Conservation (phyloP, 257 asterid species). For the Solanum tacnaense region DNA sequence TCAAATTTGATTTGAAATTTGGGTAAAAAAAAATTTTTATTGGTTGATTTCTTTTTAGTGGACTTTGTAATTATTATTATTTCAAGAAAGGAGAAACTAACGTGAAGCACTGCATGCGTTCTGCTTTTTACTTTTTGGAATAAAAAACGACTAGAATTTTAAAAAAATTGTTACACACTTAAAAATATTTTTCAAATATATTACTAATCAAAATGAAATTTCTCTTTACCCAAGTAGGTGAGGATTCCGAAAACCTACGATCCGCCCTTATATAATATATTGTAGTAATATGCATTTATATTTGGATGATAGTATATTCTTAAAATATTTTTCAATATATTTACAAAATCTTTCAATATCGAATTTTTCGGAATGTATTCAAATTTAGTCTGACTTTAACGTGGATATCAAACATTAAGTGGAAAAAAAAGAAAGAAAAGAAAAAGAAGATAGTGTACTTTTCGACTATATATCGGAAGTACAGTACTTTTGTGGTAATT, state of each 20-base stretch:
- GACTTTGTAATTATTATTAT: not conserved
- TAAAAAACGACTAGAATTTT: not conserved
- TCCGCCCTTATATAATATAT: not conserved
- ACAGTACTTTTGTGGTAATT: not conserved
- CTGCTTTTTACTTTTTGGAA: not conserved
- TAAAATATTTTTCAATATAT: no score
- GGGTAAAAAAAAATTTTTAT: not conserved
- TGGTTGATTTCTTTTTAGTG: not conserved
- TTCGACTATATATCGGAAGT: no score
- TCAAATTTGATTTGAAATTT: not conserved
- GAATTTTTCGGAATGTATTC: no score
- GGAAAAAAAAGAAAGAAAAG: no score
- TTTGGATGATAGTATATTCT: not conserved
- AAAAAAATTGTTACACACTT: not conserved
- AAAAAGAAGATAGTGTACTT: not conserved
- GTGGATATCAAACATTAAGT: no score
- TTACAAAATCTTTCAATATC: not conserved
- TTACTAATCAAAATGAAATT: not conserved
- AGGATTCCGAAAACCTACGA: no score
- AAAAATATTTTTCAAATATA: no score
- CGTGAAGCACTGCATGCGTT: not conserved
- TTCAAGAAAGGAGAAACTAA: not conserved
- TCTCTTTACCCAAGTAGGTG: no score
- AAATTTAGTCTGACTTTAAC: no score
- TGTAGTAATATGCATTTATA: not conserved